phyloP scores from a whole-genome alignment of 2,329 filamentous ascomycete genomes.

The Thelonectria discophora region DNA sequence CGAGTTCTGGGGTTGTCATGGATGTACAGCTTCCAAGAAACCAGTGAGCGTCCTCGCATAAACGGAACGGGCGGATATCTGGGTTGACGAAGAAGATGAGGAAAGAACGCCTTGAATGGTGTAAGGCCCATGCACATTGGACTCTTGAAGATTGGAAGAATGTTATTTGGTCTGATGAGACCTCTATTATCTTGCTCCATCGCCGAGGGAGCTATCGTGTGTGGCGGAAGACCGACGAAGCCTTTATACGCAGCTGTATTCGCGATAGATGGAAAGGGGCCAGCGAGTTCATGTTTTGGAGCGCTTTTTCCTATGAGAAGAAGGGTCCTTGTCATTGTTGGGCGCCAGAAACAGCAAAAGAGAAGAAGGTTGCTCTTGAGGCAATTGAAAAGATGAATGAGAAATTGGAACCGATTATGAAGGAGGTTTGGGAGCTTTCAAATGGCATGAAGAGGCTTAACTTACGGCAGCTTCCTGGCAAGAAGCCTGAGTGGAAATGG shows the following conservation, averaged over 20 bases:
- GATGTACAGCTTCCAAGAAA: too few species aligned
- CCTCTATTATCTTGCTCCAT: conserved; percentile 30
- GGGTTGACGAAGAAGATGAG: conserved; percentile 6
- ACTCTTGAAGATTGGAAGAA: conserved; percentile 31
- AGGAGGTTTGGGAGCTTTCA: conserved; percentile 27
- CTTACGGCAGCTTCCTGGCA: neutral
- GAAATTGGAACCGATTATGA: conserved; percentile 25
- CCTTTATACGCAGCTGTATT: conserved; percentile 15
- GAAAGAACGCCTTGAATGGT: neutral
- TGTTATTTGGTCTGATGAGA: conserved; percentile 34
- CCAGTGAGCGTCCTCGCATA: too few species aligned
- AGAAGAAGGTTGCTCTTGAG: conserved; percentile 16
- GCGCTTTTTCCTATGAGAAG: conserved; percentile 29
- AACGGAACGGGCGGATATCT: too few species aligned
- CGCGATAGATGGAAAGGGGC: conserved; percentile 26
- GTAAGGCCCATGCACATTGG: neutral
- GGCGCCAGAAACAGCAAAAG: conserved; percentile 22
- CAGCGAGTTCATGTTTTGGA: conserved; percentile 34
- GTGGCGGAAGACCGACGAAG: conserved; percentile 17
- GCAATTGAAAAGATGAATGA: conserved; percentile 28
- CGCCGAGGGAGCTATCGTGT: conserved; percentile 20
- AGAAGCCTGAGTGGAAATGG: neutral
- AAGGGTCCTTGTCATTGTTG: conserved; percentile 31
- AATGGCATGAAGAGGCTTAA: conserved; percentile 22
- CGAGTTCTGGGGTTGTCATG: too few species aligned